Evolutionary conservation across 805 yeast species (phyloP).

Genomic region (Blastobotrys terrestris): DNA sequence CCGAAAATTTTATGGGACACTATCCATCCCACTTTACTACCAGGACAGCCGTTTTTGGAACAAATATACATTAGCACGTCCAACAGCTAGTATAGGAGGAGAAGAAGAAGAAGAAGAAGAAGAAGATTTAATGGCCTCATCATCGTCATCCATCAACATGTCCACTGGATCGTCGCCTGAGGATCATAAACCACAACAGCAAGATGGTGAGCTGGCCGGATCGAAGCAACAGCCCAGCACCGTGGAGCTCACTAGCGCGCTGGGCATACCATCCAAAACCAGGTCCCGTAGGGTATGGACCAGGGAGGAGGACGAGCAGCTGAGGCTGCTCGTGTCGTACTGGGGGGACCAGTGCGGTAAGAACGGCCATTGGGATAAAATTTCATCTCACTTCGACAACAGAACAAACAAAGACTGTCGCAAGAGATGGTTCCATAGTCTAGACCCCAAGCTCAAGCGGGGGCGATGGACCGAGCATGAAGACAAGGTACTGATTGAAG

Average conservation of each 20-base stretch:
- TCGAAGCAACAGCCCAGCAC: conserved; percentile 6
- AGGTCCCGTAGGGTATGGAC: conserved; percentile 48
- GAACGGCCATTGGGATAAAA: conserved; percentile 38
- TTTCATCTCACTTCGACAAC: conserved; percentile 28
- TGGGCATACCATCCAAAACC: conserved; percentile 15
- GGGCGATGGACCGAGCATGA: conserved; percentile 86
- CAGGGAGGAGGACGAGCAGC: conserved; percentile 59
- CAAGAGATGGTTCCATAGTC: conserved; percentile 79
- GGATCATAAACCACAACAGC: neutral
- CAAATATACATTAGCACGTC: too few relatives aligned
- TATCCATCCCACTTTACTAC: too few relatives aligned
- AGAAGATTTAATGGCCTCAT: neutral
- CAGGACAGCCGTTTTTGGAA: too few relatives aligned
- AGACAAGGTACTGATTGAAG: conserved; percentile 57
- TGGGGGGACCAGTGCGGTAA: conserved; percentile 43
- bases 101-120: too few relatives aligned
- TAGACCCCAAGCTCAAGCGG: conserved; percentile 74
- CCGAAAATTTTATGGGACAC: too few relatives aligned
- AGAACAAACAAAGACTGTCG: conserved; percentile 78
- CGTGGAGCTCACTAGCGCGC: conserved; percentile 12
- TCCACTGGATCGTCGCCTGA: neutral
- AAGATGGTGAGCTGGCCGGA: neutral
- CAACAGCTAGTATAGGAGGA: too few relatives aligned
- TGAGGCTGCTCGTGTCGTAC: conserved; percentile 37
- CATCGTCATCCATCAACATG: neutral